Conservation (phyloP, 768 basidiomycete genomes). For the Termitomyces sp. region DNA sequence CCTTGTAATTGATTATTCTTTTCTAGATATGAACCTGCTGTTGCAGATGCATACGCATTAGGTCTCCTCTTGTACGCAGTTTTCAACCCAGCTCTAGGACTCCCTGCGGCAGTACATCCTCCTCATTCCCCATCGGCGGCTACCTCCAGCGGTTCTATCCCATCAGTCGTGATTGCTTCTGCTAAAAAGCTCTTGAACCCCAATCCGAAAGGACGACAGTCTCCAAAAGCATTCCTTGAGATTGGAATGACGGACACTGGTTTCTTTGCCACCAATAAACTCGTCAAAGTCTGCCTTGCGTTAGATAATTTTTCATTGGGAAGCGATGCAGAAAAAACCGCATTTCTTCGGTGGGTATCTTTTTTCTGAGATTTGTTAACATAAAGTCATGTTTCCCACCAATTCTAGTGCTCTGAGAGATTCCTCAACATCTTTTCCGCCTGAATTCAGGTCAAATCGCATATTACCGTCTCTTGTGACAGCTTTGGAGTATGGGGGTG, state of each 20-base stretch:
- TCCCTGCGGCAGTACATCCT: slow-evolving; percentile 60
- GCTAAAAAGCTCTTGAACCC: slow-evolving; percentile 92
- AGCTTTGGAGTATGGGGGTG: slow-evolving; percentile 74
- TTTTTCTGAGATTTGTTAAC: neutral
- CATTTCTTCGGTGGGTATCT: slow-evolving; percentile 55
- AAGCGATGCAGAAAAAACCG: slow-evolving; percentile 74
- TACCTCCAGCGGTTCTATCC: slow-evolving; percentile 76
- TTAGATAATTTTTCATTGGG: slow-evolving; percentile 82
- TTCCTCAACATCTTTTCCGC: slow-evolving; percentile 72
- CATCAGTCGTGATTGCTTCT: slow-evolving; percentile 63
- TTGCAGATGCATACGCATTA: slow-evolving; percentile 82
- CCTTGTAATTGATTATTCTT: neutral
- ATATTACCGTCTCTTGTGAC: slow-evolving; percentile 84
- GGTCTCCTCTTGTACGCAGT: slow-evolving; percentile 81
- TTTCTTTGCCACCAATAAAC: slow-evolving; percentile 78
- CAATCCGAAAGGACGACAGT: slow-evolving; percentile 73
- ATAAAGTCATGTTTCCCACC: slow-evolving; percentile 10
- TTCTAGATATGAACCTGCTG: slow-evolving; percentile 47
- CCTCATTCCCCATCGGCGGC: slow-evolving; percentile 77
- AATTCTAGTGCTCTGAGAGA: slow-evolving; percentile 67
- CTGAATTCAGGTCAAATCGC: slow-evolving; percentile 78
- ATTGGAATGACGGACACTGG: slow-evolving; percentile 77
- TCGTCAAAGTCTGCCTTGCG: slow-evolving; percentile 81
- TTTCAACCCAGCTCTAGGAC: slow-evolving; percentile 82
- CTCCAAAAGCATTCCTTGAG: slow-evolving; percentile 73